Evolutionary conservation across 345 rosid genomes (phyloP), one percentile per base, ranked within the genome.

Genomic region (Pseudoturritis turrita): DNA sequence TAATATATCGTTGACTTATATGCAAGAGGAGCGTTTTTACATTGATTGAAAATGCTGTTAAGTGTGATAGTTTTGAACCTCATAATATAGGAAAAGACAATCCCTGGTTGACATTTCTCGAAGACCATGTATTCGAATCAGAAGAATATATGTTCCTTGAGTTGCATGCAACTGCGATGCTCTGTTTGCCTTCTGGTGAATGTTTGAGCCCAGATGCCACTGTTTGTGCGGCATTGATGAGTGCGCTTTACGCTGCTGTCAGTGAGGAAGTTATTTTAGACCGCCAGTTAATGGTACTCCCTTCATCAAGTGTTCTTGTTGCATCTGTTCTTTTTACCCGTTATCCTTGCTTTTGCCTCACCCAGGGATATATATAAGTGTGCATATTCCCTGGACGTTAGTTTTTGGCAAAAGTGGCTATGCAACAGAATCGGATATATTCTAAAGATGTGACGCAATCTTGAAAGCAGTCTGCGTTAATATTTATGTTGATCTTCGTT

Each of bases 101-200:
- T 66, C 94, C 86, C 18, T 94, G 98, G 98, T 68, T 91, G 80
- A 79, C 82, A 80, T 82, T 80, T 66, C 55, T 63, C 58, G 91
- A 83, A 66, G 92, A 94, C 73, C 76, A 78, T 63, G 76, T 67
- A 46, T 77, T 68, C 18, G 88, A 89, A 69, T 81, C 87, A 47
- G 45, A 58, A 15, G 88, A 77, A 45, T 79, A 86, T 72, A 12
- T 82, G 72, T 93, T 83, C 77, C 88, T 95, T 68, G 96, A 91
- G 71, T 73, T 95, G 83, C 99, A 85, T 74, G 89, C 96, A 65
- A 87, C 88, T 72, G 88, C 97, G 47, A 83, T 87, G 89, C 93
- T 95, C 79, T 88, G 96, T 80, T 70, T 88, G 69, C 96, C 99
- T 82, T 88, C 96, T 64, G 97, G 97, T 77, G 96, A 95, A 87